Base-by-base conservation (phyloP, 306 rosid genomes). In the Castanea mollissima region DNA sequence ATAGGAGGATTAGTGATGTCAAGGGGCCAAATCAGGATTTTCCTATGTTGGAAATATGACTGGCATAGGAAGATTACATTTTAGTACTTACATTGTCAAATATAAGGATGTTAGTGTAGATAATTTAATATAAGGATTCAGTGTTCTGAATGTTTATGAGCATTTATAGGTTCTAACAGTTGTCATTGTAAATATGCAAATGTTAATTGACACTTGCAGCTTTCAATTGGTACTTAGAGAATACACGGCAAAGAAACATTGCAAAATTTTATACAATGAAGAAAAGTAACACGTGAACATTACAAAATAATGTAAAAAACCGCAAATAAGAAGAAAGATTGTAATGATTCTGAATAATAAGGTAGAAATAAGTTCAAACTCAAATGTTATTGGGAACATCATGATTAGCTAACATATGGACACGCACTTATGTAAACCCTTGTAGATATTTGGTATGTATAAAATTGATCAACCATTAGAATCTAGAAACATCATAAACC, bases 1-100 rank as follows among this genome's bases (percentile, higher is more conserved):
- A 11, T 82, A 92, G 98, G 89, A 89, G 87, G 89, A 86, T 94
- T 62, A 91, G 97, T 73, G 97, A 94, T 77, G 85, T 87, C 46
- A 55, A 51, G 21, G 87, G 97, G 64, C 92, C 97, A 44, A 83
- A 77, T 88, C 97, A 91, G 77, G 74, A 31, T 51, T 91, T 94
- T 87, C 98, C 97, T 29, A 71, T 21, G 73, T 34, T 92, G 83
- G 67, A 64, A 81, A 18, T 86, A 87, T 81, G 88, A 57, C 76
- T 7, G 76, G 81, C 83, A 29, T 91, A 63, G 23, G 5, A 19
- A 88, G 23, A 87, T 71, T 94, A 97, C 92, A 91, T 71, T 87
- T 76, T 38, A 71, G 59, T 74, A 73, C 60, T 74, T n/a, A 31
- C 31, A 14, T 78, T 54, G 12, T 64, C 55, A 80, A 23, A 38